A percentile compares a stretch with the other conserved stretches of the same genome.
Evolutionary conservation across 345 rosid genomes (phyloP).

Genomic region (Citrus maxima): DNA sequence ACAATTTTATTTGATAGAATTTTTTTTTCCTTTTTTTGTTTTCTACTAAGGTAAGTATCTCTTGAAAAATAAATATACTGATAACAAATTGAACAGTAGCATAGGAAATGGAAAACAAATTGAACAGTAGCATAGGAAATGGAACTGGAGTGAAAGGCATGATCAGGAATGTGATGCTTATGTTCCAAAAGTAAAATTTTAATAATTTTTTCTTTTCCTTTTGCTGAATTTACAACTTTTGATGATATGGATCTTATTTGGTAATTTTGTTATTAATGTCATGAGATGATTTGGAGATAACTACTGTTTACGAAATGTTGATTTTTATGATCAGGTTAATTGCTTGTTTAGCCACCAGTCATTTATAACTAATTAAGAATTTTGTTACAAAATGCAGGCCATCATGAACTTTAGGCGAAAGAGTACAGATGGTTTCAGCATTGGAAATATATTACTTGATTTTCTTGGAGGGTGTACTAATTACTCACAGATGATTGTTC

Average conservation of each 20-base stretch:
- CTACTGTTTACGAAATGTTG: neutral
- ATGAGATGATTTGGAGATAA: neutral
- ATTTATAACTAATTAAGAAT: neutral
- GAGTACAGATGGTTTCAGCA: constrained; percentile 92
- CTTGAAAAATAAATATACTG: no score
- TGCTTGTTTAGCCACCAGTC: neutral
- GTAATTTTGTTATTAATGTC: neutral
- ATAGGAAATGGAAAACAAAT: no score
- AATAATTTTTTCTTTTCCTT: neutral
- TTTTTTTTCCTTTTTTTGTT: no score
- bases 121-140: no score
- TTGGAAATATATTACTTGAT: constrained; percentile 86
- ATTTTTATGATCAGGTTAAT: neutral
- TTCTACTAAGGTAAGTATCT: no score
- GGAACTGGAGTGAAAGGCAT: no score
- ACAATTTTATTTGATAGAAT: neutral
- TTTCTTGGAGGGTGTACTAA: constrained; percentile 71
- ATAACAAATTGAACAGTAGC: no score
- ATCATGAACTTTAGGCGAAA: constrained; percentile 75
- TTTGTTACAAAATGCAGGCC: constrained; percentile 42
- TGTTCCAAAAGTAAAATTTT: neutral
- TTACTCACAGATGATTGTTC: constrained; percentile 67
- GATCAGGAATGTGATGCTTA: neutral
- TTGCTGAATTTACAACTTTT: neutral
- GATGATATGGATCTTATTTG: neutral